Conservation (phyloP, 306 rosid genomes). For the Acacia confusa region DNA sequence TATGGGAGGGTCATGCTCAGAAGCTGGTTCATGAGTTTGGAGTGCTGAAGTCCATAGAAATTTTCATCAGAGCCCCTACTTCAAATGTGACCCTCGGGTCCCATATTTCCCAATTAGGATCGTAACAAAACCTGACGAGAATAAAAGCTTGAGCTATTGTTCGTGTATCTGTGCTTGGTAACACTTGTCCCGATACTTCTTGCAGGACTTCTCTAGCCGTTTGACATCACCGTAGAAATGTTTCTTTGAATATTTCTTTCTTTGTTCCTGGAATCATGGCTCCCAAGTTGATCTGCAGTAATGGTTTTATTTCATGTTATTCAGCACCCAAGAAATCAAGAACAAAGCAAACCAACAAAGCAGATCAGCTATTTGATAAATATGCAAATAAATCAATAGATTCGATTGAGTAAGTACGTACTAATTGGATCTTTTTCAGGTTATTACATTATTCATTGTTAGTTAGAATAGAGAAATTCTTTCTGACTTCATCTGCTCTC, state of each 20-base stretch:
- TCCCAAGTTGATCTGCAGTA: slow-evolving; percentile 11
- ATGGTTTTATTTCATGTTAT: slow-evolving; percentile 25
- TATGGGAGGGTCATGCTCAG: background rate
- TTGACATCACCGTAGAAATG: background rate
- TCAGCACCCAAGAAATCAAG: slow-evolving; percentile 49
- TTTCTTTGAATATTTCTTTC: background rate
- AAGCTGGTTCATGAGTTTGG: background rate
- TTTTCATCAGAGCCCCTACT: background rate
- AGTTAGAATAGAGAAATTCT: slow-evolving; percentile 3
- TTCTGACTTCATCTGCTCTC: background rate
- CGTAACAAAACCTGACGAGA: background rate
- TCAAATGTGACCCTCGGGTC: background rate
- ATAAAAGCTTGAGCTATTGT: background rate
- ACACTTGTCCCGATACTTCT: background rate
- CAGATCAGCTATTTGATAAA: slow-evolving; percentile 41
- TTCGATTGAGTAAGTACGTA: slow-evolving; percentile 63
- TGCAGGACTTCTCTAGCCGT: background rate
- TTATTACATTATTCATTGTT: slow-evolving; percentile 12
- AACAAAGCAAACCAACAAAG: slow-evolving; percentile 45
- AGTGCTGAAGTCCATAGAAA: background rate
- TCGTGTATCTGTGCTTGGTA: background rate
- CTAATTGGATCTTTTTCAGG: slow-evolving; percentile 17
- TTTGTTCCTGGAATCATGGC: background rate
- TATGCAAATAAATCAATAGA: slow-evolving; percentile 48
- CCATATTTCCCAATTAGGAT: background rate